phyloP scores from a whole-genome alignment of 371 early-diverging fungal genomes.

The Apophysomyces trapeziformis region DNA sequence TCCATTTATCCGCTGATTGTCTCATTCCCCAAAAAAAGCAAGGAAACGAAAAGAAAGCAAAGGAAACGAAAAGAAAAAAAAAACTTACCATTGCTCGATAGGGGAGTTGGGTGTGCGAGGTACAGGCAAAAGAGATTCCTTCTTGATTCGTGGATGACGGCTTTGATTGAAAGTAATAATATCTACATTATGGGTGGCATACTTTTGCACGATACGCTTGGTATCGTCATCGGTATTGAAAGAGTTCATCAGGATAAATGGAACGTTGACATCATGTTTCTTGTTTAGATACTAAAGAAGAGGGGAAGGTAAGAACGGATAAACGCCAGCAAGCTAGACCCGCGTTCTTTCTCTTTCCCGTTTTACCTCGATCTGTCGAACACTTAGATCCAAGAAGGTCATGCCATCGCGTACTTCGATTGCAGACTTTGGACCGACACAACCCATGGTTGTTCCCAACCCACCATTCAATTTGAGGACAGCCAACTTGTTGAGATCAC shows the following conservation, averaged over 20 bases:
- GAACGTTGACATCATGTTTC: slow-evolving; percentile 88
- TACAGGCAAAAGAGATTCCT: slow-evolving; percentile 92
- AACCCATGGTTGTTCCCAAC: slow-evolving; percentile 99
- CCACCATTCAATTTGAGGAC: slow-evolving; percentile 99
- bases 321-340: too few relatives aligned
- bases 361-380: slow-evolving; percentile 96
- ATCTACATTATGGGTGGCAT: slow-evolving; percentile 86
- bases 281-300: slow-evolving; percentile 83
- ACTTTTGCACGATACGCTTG: slow-evolving; percentile 95
- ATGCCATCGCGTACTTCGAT: slow-evolving; percentile 98
- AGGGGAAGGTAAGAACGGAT: neutral
- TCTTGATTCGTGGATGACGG: slow-evolving; percentile 94
- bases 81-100: slow-evolving; percentile 56
- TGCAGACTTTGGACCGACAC: slow-evolving; percentile 99
- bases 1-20: neutral
- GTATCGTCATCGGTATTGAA: slow-evolving; percentile 99
- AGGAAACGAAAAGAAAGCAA: too few relatives aligned
- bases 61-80: neutral
- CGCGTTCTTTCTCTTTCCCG: too few relatives aligned
- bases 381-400: slow-evolving; percentile 99
- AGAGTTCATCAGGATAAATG: slow-evolving; percentile 99
- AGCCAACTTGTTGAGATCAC: slow-evolving; percentile 90
- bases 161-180: slow-evolving; percentile 99
- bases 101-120: slow-evolving; percentile 67
- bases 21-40: neutral